Percentiles rank a stretch among this genome's conserved stretches.
phyloP scores from a whole-genome alignment of 345 rosid species.

The Citrus reticulata region DNA sequence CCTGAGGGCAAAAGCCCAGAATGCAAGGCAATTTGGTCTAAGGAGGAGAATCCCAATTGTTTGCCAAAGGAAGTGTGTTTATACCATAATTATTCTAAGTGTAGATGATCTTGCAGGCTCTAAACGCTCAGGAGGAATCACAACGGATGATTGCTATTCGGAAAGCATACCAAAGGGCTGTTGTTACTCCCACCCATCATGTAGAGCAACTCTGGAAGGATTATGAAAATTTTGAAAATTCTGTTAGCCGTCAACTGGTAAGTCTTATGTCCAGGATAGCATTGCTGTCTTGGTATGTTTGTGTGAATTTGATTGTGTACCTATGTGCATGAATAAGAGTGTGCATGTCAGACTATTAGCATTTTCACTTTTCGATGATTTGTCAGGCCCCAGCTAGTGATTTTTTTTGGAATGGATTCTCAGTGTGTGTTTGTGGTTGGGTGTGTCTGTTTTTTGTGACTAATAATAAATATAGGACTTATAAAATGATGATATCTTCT shows the following conservation, averaged over 20 bases:
- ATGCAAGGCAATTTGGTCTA: background rate
- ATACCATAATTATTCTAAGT: conserved; percentile 10
- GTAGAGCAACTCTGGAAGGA: conserved; percentile 97
- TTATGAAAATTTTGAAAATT: conserved; percentile 87
- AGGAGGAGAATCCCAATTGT: background rate
- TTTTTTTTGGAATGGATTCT: background rate
- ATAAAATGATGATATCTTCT: conserved; percentile 21
- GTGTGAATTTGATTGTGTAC: background rate
- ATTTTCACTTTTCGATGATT: conserved; percentile 54
- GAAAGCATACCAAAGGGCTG: conserved; percentile 84
- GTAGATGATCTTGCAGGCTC: conserved; percentile 49
- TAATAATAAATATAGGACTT: conserved; percentile 9
- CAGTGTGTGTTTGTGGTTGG: background rate
- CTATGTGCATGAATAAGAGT: background rate
- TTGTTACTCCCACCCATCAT: conserved; percentile 83
- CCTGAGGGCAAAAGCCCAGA: background rate
- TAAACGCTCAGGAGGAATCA: conserved; percentile 67
- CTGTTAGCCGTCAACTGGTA: conserved; percentile 96
- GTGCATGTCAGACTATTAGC: conserved; percentile 45
- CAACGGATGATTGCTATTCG: conserved; percentile 76
- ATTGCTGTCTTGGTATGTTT: background rate
- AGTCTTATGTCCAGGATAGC: conserved; percentile 24
- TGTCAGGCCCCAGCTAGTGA: conserved; percentile 72
- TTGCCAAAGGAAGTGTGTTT: conserved; percentile 2
- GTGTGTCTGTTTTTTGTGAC: background rate